Evolutionary conservation across 257 asterid species (phyloP).

Genomic region (Solanum virginianum): DNA sequence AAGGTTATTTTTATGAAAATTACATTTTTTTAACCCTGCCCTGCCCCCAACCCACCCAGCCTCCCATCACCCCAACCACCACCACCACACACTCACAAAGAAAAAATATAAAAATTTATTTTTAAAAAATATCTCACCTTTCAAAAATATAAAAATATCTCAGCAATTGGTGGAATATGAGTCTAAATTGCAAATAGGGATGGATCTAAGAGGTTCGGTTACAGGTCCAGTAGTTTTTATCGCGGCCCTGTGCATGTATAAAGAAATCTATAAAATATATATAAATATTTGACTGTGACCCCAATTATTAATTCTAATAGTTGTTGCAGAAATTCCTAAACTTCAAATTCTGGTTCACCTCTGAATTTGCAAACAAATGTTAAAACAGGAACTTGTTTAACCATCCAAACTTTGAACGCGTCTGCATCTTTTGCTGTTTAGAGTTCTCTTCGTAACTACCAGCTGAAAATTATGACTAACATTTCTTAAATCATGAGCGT

Average conservation of each 20-base stretch:
- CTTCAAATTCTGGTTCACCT: background rate
- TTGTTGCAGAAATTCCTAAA: background rate
- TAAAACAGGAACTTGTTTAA: background rate
- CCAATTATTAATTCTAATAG: background rate
- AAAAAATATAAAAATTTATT: too few species aligned
- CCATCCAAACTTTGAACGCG: background rate
- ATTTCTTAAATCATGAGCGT: conserved; percentile 4
- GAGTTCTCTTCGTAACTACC: background rate
- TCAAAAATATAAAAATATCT: too few species aligned
- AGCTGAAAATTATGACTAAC: background rate
- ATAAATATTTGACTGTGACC: background rate
- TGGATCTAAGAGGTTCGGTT: background rate
- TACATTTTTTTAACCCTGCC: too few species aligned
- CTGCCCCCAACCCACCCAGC: too few species aligned
- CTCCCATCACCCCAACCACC: too few species aligned
- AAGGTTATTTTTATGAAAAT: too few species aligned
- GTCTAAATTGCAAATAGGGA: background rate
- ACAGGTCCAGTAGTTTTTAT: background rate
- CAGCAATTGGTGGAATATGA: background rate
- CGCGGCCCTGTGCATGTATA: background rate
- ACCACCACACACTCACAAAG: too few species aligned
- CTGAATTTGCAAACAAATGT: background rate
- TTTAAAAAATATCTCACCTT: too few species aligned
- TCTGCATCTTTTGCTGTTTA: background rate
- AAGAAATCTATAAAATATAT: background rate